phyloP scores from a whole-genome alignment of 2,329 filamentous ascomycete genomes.

The Apiospora koreana region DNA sequence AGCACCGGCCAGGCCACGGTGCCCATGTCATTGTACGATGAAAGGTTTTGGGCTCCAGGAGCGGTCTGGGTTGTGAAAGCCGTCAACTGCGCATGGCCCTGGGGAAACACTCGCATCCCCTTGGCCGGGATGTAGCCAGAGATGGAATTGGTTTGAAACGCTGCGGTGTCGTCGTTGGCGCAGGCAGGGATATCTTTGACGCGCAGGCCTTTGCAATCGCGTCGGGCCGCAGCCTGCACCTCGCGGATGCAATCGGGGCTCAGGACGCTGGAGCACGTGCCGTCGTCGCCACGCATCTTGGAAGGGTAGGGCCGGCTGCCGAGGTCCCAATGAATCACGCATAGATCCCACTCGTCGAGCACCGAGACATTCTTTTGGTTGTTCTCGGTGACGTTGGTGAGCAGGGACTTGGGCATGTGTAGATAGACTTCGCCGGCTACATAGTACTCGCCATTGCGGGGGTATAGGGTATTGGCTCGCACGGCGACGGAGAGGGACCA shows the following conservation, averaged over 20 bases:
- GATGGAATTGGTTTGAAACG: background rate
- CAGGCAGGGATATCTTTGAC: background rate
- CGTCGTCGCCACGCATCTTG: background rate
- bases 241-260: background rate
- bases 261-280: constrained; percentile 2
- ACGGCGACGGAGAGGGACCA: background rate
- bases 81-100: background rate
- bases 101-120: background rate
- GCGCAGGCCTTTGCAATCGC: background rate
- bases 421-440: background rate
- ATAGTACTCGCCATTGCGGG: background rate
- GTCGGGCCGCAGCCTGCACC: background rate
- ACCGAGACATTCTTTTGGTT: background rate
- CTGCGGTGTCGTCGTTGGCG: background rate
- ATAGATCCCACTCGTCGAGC: background rate
- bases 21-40: background rate
- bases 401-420: background rate
- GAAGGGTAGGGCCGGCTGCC: background rate
- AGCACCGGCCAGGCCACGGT: constrained; percentile 1
- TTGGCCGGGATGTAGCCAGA: background rate
- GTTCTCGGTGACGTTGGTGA: background rate
- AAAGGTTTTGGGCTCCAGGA: background rate
- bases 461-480: background rate
- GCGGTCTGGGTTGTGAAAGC: background rate
- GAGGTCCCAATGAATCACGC: background rate